Evolutionary conservation across 441 rosid genomes (phyloP).

Genomic region (Populus trichocarpa): DNA sequence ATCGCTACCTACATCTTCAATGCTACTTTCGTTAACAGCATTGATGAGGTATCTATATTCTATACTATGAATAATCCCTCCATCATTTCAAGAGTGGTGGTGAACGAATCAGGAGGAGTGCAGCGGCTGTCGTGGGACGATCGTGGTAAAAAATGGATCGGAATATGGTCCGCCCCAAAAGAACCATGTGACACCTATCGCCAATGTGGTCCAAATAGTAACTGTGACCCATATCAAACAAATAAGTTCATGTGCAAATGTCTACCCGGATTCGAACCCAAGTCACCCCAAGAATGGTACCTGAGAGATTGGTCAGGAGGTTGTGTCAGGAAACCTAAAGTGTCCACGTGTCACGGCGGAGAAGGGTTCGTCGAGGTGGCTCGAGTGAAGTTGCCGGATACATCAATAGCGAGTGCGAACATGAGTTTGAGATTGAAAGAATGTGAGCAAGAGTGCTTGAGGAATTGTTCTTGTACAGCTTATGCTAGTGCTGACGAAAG

Average conservation of each 20-base stretch:
- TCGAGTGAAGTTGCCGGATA: constrained; percentile 19
- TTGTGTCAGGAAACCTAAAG: constrained; percentile 11
- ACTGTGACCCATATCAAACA: constrained; percentile 34
- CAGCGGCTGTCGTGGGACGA: constrained; percentile 29
- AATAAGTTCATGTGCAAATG: constrained; percentile 45
- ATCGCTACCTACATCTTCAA: too few species aligned
- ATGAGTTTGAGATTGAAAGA: constrained; percentile 10
- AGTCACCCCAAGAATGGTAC: background rate
- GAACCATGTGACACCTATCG: constrained; percentile 51
- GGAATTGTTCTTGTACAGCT: constrained; percentile 20
- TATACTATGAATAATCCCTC: background rate
- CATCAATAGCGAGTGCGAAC: background rate
- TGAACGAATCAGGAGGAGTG: constrained; percentile 9
- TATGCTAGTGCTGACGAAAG: constrained; percentile 9
- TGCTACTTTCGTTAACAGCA: background rate
- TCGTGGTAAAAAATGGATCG: constrained; percentile 31
- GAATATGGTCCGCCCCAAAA: constrained; percentile 36
- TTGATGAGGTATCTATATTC: background rate
- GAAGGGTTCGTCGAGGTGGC: constrained; percentile 21
- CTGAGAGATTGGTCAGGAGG: constrained; percentile 15
- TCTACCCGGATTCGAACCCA: constrained; percentile 41
- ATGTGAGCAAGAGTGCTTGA: constrained; percentile 19
- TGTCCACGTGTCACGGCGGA: constrained; percentile 27
- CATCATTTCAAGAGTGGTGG: background rate
- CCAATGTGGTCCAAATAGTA: constrained; percentile 45